Evolutionary conservation across 2,329 filamentous ascomycete species (phyloP).

Genomic region (Fusarium multiceps): DNA sequence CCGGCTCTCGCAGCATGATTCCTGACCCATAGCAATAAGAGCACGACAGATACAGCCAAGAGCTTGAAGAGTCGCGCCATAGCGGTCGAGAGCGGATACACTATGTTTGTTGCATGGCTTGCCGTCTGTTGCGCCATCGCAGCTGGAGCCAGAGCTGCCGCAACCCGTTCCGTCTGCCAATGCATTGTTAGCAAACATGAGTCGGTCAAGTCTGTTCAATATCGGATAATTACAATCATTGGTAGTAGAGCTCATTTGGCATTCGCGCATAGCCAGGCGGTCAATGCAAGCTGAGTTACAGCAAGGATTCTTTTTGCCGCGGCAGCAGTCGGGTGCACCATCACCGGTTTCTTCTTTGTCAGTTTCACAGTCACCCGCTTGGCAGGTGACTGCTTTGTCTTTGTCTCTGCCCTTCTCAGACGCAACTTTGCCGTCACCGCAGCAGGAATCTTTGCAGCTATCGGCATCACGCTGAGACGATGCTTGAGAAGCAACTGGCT

Average conservation of each 20-base stretch:
- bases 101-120: constrained; percentile 54
- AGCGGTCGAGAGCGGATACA: constrained; percentile 51
- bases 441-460: constrained; percentile 22
- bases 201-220: background rate
- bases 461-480: background rate
- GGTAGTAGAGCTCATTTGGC: constrained; percentile 35
- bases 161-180: background rate
- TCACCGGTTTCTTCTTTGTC: background rate
- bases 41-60: constrained; percentile 66
- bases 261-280: constrained; percentile 58
- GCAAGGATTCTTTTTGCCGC: constrained; percentile 54
- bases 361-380: background rate
- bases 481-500: background rate
- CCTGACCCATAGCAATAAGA: constrained; percentile 62
- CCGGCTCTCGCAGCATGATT: constrained; percentile 59
- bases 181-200: background rate
- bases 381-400: background rate
- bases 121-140: constrained; percentile 32
- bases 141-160: constrained; percentile 15
- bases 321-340: constrained; percentile 53
- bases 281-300: constrained; percentile 58
- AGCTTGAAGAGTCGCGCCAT: constrained; percentile 57
- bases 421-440: background rate
- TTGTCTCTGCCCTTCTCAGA: background rate
- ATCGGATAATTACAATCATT: background rate